phyloP scores from a whole-genome alignment of 2,329 filamentous ascomycete species.

The Colletotrichum musae region DNA sequence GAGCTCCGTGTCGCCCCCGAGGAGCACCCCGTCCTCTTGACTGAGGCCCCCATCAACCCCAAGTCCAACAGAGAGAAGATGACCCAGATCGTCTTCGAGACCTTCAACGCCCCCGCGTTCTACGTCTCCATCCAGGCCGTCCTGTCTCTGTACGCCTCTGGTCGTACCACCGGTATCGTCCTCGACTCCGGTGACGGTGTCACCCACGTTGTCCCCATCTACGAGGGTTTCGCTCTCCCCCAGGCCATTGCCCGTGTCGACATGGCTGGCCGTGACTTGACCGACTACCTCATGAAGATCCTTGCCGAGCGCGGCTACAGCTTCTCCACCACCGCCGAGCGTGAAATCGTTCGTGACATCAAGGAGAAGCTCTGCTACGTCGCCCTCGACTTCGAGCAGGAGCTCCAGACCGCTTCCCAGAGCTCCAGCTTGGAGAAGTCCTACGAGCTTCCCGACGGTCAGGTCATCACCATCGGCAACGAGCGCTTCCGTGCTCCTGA shows the following conservation, averaged over 20 bases:
- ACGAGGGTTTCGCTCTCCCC: constrained; percentile 99
- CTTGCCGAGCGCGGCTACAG: constrained; percentile 99
- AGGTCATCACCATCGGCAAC: constrained; percentile 99
- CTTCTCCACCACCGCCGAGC: constrained; percentile 99
- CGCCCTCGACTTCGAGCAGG: constrained; percentile 99
- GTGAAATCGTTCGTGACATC: constrained; percentile 99
- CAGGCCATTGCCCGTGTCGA: constrained; percentile 99
- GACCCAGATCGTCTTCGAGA: constrained; percentile 99
- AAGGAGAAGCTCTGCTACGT: constrained; percentile 99
- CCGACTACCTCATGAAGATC: constrained; percentile 99
- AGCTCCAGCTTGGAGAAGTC: constrained; percentile 99
- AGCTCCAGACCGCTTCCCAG: constrained; percentile 99
- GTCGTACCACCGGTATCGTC: constrained; percentile 99
- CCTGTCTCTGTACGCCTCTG: constrained; percentile 98
- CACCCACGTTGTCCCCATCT: constrained; percentile 99
- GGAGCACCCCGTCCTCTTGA: constrained; percentile 99
- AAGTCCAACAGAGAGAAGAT: constrained; percentile 99
- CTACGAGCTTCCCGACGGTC: constrained; percentile 98
- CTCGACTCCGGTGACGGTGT: constrained; percentile 99
- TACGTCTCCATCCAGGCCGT: constrained; percentile 99
- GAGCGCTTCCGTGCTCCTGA: constrained; percentile 99
- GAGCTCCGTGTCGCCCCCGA: constrained; percentile 99
- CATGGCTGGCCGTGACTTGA: constrained; percentile 99
- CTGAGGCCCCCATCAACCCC: constrained; percentile 99
- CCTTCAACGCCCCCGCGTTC: constrained; percentile 99